These are phyloP conservation scores for Filosporella fistucella DNA, from an alignment of 495 filamentous ascomycete species.

Conservation along the genomic window DNA sequence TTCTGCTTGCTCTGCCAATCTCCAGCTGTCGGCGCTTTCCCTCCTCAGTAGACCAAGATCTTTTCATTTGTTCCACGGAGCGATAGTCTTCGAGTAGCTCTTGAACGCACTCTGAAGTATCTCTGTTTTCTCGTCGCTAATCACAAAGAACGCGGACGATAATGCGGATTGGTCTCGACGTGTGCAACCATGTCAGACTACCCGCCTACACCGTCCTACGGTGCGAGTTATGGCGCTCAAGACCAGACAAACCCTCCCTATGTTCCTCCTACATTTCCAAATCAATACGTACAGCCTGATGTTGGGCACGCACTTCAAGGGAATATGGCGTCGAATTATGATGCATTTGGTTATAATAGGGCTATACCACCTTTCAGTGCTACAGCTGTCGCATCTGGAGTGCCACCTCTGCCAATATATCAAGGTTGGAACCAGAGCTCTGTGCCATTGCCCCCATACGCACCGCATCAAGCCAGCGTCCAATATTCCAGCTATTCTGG, in stretches of 20 bases:
- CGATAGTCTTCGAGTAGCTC: constrained; percentile 16
- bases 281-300: constrained; percentile 18
- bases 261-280: constrained; percentile 15
- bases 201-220: constrained; percentile 47
- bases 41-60: constrained; percentile 8
- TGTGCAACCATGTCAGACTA: constrained; percentile 52
- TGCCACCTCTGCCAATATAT: constrained; percentile 22
- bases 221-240: constrained; percentile 27
- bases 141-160: constrained; percentile 6
- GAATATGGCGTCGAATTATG: constrained; percentile 15
- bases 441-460: constrained; percentile 15
- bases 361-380: constrained; percentile 16
- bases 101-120: no score
- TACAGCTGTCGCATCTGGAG: constrained; percentile 12
- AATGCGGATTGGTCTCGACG: constrained; percentile 11
- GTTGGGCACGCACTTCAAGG: constrained; percentile 7
- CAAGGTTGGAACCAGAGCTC: constrained; percentile 24
- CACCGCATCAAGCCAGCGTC: constrained; percentile 6
- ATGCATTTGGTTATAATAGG: constrained; percentile 19
- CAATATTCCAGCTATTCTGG: constrained; percentile 13
- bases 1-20: constrained; percentile 8
- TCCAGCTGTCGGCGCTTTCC: constrained; percentile 1
- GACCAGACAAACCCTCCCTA: constrained; percentile 18
- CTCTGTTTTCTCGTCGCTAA: no score
- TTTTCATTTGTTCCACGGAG: constrained; percentile 21